Percentiles rank a stretch among this genome's conserved stretches.
Evolutionary conservation across 306 rosid species (phyloP).

Genomic region (Cucumis melo): DNA sequence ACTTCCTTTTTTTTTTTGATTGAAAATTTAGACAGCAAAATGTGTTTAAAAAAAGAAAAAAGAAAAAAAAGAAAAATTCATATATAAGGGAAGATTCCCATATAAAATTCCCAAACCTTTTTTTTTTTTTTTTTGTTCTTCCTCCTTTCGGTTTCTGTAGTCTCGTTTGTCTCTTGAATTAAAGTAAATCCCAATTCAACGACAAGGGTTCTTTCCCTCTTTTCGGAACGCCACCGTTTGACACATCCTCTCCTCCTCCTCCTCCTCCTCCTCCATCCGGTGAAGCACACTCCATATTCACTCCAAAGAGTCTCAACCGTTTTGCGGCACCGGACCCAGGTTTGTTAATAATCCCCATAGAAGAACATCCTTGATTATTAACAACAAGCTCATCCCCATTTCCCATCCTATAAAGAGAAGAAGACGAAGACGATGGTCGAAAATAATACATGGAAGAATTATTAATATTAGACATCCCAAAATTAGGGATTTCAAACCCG

Average conservation of each 20-base stretch:
- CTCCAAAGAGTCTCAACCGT: constrained; percentile 10
- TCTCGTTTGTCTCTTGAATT: background rate
- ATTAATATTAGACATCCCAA: background rate
- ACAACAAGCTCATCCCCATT: background rate
- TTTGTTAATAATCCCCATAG: background rate
- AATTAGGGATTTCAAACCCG: background rate
- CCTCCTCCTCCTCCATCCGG: background rate
- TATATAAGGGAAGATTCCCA: background rate
- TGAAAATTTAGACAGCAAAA: background rate
- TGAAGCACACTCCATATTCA: constrained; percentile 12
- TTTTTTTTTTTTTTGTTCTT: background rate
- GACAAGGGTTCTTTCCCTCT: constrained; percentile 8
- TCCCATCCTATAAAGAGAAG: background rate
- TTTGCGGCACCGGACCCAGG: background rate
- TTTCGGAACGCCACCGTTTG: background rate
- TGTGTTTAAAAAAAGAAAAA: background rate
- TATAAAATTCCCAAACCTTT: background rate
- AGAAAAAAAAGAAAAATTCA: background rate
- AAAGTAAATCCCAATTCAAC: background rate
- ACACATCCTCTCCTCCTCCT: background rate
- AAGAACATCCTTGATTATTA: background rate
- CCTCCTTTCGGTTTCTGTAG: background rate
- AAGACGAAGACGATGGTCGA: background rate
- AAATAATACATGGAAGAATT: background rate
- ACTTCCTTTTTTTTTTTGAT: background rate